Evolutionary conservation across 1,284 basidiomycete genomes (phyloP).

Genomic region (Pascua guehoae): DNA sequence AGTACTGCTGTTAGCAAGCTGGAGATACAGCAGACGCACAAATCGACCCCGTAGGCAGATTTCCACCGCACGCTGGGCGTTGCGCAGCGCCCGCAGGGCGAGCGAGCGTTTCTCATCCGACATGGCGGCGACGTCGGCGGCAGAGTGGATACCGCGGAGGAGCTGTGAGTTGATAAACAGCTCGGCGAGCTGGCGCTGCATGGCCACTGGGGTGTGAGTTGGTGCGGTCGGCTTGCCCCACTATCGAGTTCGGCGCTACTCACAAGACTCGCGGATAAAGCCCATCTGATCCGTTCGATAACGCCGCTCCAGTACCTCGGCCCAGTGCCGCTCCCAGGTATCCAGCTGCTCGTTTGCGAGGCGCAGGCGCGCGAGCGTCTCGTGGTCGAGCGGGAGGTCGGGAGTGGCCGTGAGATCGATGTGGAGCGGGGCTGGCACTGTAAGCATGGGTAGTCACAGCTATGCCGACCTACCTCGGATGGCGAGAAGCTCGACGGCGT

Average conservation of each 20-base stretch:
- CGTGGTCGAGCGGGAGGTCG: conserved; percentile 20
- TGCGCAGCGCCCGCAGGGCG: conserved; percentile 27
- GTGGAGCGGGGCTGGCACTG: conserved; percentile 19
- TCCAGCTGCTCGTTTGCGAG: conserved; percentile 31
- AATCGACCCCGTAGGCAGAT: conserved; percentile 16
- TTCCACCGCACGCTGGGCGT: conserved; percentile 24
- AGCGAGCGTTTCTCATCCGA: conserved; percentile 22
- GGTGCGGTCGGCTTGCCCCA: not conserved
- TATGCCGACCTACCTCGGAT: conserved; percentile 7
- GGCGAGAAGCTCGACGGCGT: conserved; percentile 55
- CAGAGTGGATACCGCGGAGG: conserved; percentile 22
- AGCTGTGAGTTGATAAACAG: conserved; percentile 31
- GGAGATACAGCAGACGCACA: not conserved
- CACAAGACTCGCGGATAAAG: conserved; percentile 22
- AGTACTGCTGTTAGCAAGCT: conserved; percentile 56
- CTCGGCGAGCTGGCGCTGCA: conserved; percentile 18
- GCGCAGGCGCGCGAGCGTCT: conserved; percentile 24
- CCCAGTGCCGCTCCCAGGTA: conserved; percentile 32
- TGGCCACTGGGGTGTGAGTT: not conserved
- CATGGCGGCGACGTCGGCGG: conserved; percentile 22
- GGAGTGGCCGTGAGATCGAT: conserved; percentile 20
- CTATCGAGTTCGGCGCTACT: not conserved
- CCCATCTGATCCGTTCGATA: conserved; percentile 11
- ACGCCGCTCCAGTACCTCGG: conserved; percentile 13
- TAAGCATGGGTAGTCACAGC: not conserved